Percentiles rank a stretch among this genome's conserved stretches.
These are phyloP conservation scores for Lactarius hengduanensis DNA, from an alignment of 768 basidiomycete species.

Conservation along the genomic window DNA sequence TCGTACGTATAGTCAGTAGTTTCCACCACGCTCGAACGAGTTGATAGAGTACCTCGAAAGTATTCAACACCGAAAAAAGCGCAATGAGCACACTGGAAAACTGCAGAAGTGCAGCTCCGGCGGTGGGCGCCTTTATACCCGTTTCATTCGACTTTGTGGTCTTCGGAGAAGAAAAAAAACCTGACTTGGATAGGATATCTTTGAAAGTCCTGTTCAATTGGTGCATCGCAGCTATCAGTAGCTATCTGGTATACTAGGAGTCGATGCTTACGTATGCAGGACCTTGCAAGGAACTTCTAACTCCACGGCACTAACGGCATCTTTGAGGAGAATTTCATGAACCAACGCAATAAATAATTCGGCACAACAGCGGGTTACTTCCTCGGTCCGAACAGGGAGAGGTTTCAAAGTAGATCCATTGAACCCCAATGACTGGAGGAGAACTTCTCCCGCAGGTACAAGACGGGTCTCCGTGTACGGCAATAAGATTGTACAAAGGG, in stretches of 20 bases:
- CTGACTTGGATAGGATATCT: not conserved
- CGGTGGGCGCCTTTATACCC: not conserved
- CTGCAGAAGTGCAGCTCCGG: not conserved
- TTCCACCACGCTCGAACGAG: not conserved
- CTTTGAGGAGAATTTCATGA: not conserved
- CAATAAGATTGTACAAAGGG: not conserved
- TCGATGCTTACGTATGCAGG: not conserved
- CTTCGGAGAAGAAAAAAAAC: not conserved
- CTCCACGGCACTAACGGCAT: not conserved
- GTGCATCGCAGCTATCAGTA: not conserved
- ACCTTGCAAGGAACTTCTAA: not conserved
- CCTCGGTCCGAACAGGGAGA: not conserved
- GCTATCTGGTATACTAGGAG: not conserved
- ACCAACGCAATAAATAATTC: not conserved
- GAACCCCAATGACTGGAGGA: not conserved
- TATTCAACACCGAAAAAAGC: not conserved
- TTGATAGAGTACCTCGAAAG: not conserved
- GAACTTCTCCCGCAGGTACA: not conserved
- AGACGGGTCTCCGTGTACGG: not conserved
- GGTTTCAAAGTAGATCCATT: not conserved
- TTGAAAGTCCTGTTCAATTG: not conserved
- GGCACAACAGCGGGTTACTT: not conserved
- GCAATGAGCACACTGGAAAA: not conserved
- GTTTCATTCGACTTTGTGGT: not conserved
- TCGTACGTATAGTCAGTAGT: not conserved